Percentiles rank a stretch among this genome's conserved stretches.
Conservation (phyloP, 2,329 filamentous ascomycete genomes). For the Hymenoscyphus occultus region DNA sequence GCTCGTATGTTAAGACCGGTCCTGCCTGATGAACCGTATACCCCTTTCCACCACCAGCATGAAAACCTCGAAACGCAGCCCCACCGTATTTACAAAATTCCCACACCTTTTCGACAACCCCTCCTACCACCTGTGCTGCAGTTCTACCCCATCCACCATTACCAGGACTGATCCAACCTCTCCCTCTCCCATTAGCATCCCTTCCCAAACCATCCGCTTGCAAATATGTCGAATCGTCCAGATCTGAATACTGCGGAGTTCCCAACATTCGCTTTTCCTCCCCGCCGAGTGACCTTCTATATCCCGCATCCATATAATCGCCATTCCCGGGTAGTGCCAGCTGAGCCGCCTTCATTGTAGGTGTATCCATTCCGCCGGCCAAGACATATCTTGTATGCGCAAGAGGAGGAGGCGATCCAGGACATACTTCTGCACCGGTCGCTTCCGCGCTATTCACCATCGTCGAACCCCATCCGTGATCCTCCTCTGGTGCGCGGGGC, state of each 20-base stretch:
- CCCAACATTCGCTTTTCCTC: constrained; percentile 4
- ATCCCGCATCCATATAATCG: constrained; percentile 40
- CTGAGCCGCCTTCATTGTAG: constrained; percentile 35
- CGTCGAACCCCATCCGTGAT: constrained; percentile 15
- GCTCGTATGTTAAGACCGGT: constrained; percentile 11
- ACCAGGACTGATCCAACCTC: constrained; percentile 25
- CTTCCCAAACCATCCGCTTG: constrained; percentile 21
- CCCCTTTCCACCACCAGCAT: constrained; percentile 75
- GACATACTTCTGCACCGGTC: constrained; percentile 17
- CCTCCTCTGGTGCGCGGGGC: constrained; percentile 16
- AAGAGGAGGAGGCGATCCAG: constrained; percentile 41
- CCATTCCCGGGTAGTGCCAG: constrained; percentile 37
- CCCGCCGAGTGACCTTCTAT: constrained; percentile 33
- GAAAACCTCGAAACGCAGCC: constrained; percentile 73
- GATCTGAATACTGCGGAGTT: constrained; percentile 14
- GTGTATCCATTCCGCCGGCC: constrained; percentile 49
- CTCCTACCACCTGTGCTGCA: constrained; percentile 47
- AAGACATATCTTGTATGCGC: constrained; percentile 51
- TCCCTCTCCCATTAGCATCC: constrained; percentile 26
- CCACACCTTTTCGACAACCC: constrained; percentile 72
- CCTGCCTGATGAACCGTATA: constrained; percentile 44
- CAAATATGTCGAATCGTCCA: constrained; percentile 21
- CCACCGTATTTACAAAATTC: constrained; percentile 70
- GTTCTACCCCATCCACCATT: constrained; percentile 53
- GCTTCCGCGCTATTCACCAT: constrained; percentile 17